Evolutionary conservation across 441 rosid genomes (phyloP).

Genomic region (Lepidium campestre): DNA sequence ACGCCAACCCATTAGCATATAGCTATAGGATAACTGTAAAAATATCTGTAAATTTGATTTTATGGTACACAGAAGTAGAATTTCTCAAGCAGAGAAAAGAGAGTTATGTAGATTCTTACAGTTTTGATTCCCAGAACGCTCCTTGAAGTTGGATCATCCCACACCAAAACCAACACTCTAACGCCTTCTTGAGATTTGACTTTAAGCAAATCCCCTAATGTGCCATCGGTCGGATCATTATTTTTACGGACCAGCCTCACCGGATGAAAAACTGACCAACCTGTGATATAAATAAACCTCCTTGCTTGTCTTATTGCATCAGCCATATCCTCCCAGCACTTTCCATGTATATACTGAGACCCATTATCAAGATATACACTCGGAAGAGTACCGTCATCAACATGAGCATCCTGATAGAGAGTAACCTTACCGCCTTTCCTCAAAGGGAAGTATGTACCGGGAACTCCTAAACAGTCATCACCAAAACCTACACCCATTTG

Average conservation of each 20-base stretch:
- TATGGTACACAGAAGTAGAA: background rate
- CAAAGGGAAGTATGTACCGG: slow-evolving; percentile 57
- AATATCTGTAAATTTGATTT: background rate
- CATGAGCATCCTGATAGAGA: slow-evolving; percentile 69
- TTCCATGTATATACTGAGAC: slow-evolving; percentile 37
- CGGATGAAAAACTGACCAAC: slow-evolving; percentile 57
- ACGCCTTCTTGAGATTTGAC: slow-evolving; percentile 68
- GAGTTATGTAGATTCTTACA: slow-evolving; percentile 34
- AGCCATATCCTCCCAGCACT: slow-evolving; percentile 58
- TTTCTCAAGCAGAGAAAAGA: background rate
- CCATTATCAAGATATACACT: slow-evolving; percentile 40
- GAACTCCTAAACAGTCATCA: slow-evolving; percentile 45
- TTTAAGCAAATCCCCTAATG: slow-evolving; percentile 57
- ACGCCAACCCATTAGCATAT: background rate
- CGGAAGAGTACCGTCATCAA: slow-evolving; percentile 43
- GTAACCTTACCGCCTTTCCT: slow-evolving; percentile 57
- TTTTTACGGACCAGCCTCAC: slow-evolving; percentile 45
- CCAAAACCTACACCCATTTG: slow-evolving; percentile 43
- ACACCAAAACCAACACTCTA: slow-evolving; percentile 57
- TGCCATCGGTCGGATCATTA: slow-evolving; percentile 21
- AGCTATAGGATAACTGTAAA: background rate
- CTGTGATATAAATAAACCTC: slow-evolving; percentile 54
- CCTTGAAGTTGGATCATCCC: slow-evolving; percentile 75
- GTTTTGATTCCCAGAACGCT: slow-evolving; percentile 42
- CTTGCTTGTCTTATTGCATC: slow-evolving; percentile 54